A percentile compares a stretch with the other conserved stretches of the same genome.
Evolutionary conservation across 805 yeast genomes (phyloP).

Genomic region (Starmerella etchellsii): DNA sequence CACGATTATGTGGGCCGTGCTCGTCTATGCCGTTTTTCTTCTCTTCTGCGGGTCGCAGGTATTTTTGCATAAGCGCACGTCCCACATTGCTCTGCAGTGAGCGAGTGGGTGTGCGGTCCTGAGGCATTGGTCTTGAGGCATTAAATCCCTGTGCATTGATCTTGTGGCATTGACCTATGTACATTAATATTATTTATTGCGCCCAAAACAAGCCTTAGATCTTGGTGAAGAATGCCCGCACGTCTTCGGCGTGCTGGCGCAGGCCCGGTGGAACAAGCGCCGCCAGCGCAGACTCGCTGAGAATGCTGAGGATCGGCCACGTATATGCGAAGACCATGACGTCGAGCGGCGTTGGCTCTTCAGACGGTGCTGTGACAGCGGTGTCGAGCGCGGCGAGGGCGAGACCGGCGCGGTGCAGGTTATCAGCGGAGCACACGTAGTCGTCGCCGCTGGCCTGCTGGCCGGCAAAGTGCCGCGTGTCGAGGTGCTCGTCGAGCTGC

Average conservation of each 20-base stretch:
- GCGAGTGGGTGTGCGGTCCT: too few relatives aligned
- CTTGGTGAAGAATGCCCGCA: constrained; percentile 4
- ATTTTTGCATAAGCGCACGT: constrained; percentile 46
- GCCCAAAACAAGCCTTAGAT: too few relatives aligned
- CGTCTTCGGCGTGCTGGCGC: constrained; percentile 13
- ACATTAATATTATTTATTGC: too few relatives aligned
- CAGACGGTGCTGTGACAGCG: not conserved
- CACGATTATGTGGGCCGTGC: constrained; percentile 80
- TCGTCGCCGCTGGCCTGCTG: constrained; percentile 9
- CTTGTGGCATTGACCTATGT: too few relatives aligned
- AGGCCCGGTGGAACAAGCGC: constrained; percentile 14
- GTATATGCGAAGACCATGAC: constrained; percentile 19
- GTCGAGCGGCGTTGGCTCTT: constrained; percentile 14
- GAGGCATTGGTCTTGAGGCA: too few relatives aligned
- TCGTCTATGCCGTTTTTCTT: constrained; percentile 68
- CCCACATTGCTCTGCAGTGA: constrained; percentile 38
- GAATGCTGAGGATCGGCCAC: constrained; percentile 12
- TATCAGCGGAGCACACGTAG: constrained; percentile 5
- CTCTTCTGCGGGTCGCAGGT: constrained; percentile 85
- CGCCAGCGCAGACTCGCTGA: constrained; percentile 18
- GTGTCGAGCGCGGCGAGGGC: constrained; percentile 7
- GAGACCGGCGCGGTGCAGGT: constrained; percentile 9
- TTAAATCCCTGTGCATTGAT: too few relatives aligned
- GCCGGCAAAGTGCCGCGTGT: not conserved
- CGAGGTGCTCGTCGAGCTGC: constrained; percentile 12